phyloP scores from a whole-genome alignment of 495 filamentous ascomycete species.

The Penicillium longicatenatum region DNA sequence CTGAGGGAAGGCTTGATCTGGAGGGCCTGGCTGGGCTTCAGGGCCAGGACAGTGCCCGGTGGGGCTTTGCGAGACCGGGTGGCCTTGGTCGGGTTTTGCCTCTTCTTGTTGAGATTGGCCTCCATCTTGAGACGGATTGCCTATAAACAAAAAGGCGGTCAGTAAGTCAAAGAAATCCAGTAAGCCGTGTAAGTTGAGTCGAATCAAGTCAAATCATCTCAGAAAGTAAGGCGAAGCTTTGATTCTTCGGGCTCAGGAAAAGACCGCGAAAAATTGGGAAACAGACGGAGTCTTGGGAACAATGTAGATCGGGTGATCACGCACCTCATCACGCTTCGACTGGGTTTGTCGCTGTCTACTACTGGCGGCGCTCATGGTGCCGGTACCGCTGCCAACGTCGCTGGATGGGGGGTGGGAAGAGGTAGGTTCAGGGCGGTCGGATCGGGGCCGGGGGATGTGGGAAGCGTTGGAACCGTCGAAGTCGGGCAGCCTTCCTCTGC shows the following conservation, averaged over 20 bases:
- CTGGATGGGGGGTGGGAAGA: conserved; percentile 61
- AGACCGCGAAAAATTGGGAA: conserved; percentile 12
- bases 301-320: conserved; percentile 26
- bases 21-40: conserved; percentile 92
- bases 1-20: conserved; percentile 97
- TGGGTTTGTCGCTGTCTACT: conserved; percentile 87
- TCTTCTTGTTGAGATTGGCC: conserved; percentile 97
- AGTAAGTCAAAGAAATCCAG: background rate
- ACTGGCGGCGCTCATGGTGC: conserved; percentile 72
- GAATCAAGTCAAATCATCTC: background rate
- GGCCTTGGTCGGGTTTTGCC: conserved; percentile 70
- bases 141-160: conserved; percentile 45
- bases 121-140: conserved; percentile 96
- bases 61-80: conserved; percentile 89
- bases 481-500: conserved; percentile 65
- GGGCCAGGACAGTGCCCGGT: conserved; percentile 90
- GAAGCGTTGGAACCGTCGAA: conserved; percentile 69
- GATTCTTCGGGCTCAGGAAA: background rate
- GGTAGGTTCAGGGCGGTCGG: conserved; percentile 71
- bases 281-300: background rate
- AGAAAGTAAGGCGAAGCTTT: background rate
- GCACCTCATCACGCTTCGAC: conserved; percentile 96
- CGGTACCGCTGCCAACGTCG: conserved; percentile 52
- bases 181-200: conserved; percentile 4
- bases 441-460: conserved; percentile 80